phyloP scores from a whole-genome alignment of 495 filamentous ascomycete species.

The Paragyromitra xinjiangensis region DNA sequence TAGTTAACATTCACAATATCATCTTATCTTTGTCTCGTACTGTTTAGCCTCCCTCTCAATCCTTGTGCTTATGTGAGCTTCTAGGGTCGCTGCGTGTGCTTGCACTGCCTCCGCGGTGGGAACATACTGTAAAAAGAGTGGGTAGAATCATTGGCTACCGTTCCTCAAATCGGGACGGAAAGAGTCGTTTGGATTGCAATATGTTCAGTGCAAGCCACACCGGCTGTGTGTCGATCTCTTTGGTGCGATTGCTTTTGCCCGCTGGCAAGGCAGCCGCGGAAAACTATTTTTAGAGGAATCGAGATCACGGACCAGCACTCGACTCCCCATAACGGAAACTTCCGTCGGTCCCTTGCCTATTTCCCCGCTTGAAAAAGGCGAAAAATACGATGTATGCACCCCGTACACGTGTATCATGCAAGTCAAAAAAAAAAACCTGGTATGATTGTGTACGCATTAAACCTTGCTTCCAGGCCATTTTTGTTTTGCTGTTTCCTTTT shows the following conservation, averaged over 20 bases:
- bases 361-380: not conserved
- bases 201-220: not conserved
- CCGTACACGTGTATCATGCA: slow-evolving; percentile 10
- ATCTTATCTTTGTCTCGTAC: slow-evolving; percentile 24
- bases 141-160: not conserved
- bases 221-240: not conserved
- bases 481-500: not conserved
- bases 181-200: not conserved
- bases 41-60: not conserved
- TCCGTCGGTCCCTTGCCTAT: slow-evolving; percentile 14
- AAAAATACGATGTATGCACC: not conserved
- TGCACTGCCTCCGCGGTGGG: not conserved
- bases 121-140: not conserved
- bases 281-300: slow-evolving; percentile 23
- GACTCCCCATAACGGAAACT: not conserved
- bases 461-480: not conserved
- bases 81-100: not conserved
- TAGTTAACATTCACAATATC: slow-evolving; percentile 35
- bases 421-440: not conserved
- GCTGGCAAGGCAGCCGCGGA: slow-evolving; percentile 17
- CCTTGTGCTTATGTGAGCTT: slow-evolving; percentile 13
- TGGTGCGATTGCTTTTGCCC: not conserved
- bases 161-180: not conserved
- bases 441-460: not conserved
- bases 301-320: slow-evolving; percentile 16